Conservation (phyloP, 352 stramenopile species). For the Pythium monospermum region DNA sequence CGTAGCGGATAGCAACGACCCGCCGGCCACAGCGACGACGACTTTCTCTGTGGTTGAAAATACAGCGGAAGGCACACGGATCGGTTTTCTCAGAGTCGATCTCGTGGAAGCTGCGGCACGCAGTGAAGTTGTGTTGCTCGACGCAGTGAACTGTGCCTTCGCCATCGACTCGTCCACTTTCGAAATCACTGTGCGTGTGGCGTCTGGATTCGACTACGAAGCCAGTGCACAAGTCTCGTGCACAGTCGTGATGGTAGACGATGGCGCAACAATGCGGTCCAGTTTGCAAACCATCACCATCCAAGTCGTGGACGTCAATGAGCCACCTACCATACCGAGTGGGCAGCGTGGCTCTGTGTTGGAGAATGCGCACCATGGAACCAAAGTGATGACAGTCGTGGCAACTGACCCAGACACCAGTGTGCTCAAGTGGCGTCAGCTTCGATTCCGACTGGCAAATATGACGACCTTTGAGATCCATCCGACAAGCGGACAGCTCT, state of each 20-base stretch:
- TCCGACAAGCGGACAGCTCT: constrained; percentile 3
- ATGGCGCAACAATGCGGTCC: constrained; percentile 2
- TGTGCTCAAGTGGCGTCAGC: constrained; percentile 8
- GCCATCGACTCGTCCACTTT: constrained; percentile 11
- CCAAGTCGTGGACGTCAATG: constrained; percentile 19
- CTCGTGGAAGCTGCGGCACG: constrained; percentile 11
- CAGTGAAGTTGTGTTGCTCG: constrained; percentile 13
- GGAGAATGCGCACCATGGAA: constrained; percentile 15
- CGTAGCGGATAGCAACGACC: constrained; percentile 19
- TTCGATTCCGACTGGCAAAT: constrained; percentile 19
- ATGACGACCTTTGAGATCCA: constrained; percentile 15
- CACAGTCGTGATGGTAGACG: constrained; percentile 13
- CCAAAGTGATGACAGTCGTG: constrained; percentile 10
- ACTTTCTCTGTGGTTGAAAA: constrained; percentile 17
- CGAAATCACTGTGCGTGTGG: constrained; percentile 11
- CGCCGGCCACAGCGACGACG: background rate
- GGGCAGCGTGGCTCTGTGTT: constrained; percentile 18
- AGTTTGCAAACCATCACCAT: constrained; percentile 13
- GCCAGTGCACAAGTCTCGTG: constrained; percentile 6
- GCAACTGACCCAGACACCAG: constrained; percentile 16
- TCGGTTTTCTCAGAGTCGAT: constrained; percentile 12
- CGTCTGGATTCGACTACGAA: constrained; percentile 23
- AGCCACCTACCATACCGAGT: constrained; percentile 10
- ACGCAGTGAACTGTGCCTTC: constrained; percentile 20
- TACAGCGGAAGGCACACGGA: constrained; percentile 6